These are phyloP conservation scores for Thinopyrum elongatum DNA, from an alignment of 176 grass and related monocot genomes.

Conservation along the genomic window DNA sequence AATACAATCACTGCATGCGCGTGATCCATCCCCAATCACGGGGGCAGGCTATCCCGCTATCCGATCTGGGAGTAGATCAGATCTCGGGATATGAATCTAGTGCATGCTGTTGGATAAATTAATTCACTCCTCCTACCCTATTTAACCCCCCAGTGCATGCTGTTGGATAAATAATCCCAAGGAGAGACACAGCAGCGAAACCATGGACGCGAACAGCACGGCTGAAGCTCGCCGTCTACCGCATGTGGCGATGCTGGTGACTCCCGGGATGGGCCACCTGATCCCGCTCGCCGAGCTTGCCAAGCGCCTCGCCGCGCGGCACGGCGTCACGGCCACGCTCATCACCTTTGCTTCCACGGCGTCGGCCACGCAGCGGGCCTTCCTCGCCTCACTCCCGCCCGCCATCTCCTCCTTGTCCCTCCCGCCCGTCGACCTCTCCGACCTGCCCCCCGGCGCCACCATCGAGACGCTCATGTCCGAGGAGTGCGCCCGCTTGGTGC, in stretches of 20 bases:
- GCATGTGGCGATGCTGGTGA: constrained; percentile 41
- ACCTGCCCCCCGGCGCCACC: constrained; percentile 13
- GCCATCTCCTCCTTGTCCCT: background rate
- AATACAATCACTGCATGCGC: too few relatives aligned
- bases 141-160: too few relatives aligned
- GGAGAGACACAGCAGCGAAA: too few relatives aligned
- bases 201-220: too few relatives aligned
- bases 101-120: too few relatives aligned
- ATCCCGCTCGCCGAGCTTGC: constrained; percentile 64
- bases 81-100: too few relatives aligned
- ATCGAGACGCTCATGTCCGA: constrained; percentile 54
- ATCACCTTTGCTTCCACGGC: constrained; percentile 37
- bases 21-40: too few relatives aligned
- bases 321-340: constrained; percentile 10
- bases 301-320: constrained; percentile 19
- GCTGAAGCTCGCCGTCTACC: background rate
- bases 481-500: background rate
- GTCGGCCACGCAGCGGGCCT: background rate
- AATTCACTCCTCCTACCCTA: too few relatives aligned
- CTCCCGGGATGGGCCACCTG: constrained; percentile 44
- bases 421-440: constrained; percentile 24
- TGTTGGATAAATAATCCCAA: too few relatives aligned
- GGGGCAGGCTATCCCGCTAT: too few relatives aligned
- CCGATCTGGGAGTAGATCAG: too few relatives aligned
- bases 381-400: too few relatives aligned